These are phyloP conservation scores for Septoria linicola DNA, from an alignment of 2,329 filamentous ascomycete species.

Conservation along the genomic window DNA sequence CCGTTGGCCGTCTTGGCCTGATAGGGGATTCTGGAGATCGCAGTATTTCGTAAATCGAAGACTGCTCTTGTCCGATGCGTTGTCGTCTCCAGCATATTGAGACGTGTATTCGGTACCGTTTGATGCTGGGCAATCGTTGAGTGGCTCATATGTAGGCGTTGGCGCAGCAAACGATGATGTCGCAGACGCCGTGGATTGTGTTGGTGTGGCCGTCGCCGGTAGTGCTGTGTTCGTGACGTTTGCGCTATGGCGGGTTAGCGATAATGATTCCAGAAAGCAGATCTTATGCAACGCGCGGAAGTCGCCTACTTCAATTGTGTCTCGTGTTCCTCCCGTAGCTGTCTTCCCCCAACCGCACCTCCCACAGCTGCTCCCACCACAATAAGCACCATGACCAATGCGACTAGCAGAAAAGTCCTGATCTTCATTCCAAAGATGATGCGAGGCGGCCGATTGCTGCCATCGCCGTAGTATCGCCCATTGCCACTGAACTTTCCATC, in stretches of 20 bases:
- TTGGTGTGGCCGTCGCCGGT: constrained; percentile 15
- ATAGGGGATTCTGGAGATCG: constrained; percentile 33
- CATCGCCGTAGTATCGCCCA: constrained; percentile 26
- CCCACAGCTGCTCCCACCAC: constrained; percentile 41
- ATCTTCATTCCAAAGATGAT: constrained; percentile 44
- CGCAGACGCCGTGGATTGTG: constrained; percentile 23
- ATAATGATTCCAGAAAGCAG: too few relatives aligned
- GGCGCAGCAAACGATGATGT: constrained; percentile 33
- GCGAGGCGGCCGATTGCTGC: constrained; percentile 37
- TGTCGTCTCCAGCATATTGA: constrained; percentile 20
- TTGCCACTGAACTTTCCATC: constrained; percentile 20
- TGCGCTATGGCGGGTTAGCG: constrained; percentile 17
- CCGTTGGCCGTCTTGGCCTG: constrained; percentile 18
- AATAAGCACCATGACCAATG: constrained; percentile 34
- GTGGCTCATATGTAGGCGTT: constrained; percentile 36
- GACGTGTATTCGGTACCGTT: constrained; percentile 38
- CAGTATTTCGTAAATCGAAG: constrained; percentile 39
- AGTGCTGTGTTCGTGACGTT: constrained; percentile 24
- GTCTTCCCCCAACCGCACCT: constrained; percentile 38
- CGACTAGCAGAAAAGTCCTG: constrained; percentile 38
- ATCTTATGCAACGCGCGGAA: constrained; percentile 17
- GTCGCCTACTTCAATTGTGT: constrained; percentile 11
- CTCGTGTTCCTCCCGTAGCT: constrained; percentile 28
- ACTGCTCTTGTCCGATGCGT: constrained; percentile 18
- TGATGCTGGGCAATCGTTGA: constrained; percentile 35